Evolutionary conservation across 1,139 yeast species (phyloP).

Genomic region (Saccharomyces hybrid): DNA sequence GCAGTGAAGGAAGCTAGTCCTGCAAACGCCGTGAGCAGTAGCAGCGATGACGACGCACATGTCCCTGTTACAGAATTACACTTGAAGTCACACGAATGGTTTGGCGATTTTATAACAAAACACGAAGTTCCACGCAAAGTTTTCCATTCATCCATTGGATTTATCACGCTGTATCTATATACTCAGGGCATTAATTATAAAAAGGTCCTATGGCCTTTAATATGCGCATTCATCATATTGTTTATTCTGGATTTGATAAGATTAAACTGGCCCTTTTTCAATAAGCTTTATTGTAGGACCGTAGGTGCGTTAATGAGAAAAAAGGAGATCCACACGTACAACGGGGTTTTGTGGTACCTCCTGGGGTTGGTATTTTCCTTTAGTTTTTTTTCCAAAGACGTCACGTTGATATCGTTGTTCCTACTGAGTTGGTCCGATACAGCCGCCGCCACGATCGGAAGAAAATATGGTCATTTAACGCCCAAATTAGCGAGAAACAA

Average conservation of each 20-base stretch:
- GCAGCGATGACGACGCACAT: conserved; percentile 21
- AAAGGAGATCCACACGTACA: conserved; percentile 58
- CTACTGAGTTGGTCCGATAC: conserved; percentile 95
- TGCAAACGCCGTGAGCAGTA: background rate
- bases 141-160: conserved; percentile 83
- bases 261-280: conserved; percentile 52
- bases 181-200: conserved; percentile 49
- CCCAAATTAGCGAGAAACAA: conserved; percentile 69
- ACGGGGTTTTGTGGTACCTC: conserved; percentile 82
- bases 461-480: conserved; percentile 75
- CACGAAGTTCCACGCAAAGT: conserved; percentile 86
- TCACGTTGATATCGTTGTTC: conserved; percentile 65
- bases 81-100: conserved; percentile 33
- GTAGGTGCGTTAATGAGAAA: conserved; percentile 83
- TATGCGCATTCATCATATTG: conserved; percentile 46
- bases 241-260: conserved; percentile 64
- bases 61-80: conserved; percentile 30
- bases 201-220: conserved; percentile 54
- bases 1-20: conserved; percentile 3
- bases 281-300: conserved; percentile 51
- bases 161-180: conserved; percentile 67
- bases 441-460: conserved; percentile 90
- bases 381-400: conserved; percentile 66
- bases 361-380: conserved; percentile 72
- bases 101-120: conserved; percentile 52